Conservation (phyloP, 176 grass and related monocot species). For the Rhynchospora pubera region DNA sequence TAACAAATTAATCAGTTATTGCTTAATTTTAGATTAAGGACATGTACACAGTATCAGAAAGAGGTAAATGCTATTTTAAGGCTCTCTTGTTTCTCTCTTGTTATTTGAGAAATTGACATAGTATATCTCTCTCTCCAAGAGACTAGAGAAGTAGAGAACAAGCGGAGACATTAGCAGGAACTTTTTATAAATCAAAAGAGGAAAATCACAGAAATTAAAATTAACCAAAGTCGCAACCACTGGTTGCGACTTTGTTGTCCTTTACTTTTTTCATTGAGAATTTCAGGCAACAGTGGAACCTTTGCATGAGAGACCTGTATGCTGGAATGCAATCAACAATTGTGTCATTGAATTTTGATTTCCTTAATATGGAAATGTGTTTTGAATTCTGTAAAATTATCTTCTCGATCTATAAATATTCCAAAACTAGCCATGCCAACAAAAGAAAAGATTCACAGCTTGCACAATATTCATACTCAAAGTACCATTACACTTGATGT, state of each 20-base stretch:
- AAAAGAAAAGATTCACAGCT: neutral
- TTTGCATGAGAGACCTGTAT: neutral
- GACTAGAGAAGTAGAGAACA: too few relatives aligned
- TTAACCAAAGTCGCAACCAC: neutral
- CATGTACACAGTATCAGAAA: neutral
- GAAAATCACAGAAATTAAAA: neutral
- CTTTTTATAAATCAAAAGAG: neutral
- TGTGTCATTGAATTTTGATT: neutral
- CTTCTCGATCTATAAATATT: neutral
- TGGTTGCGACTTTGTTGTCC: neutral
- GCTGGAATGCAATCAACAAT: neutral
- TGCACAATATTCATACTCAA: slow-evolving; percentile 44
- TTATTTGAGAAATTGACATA: too few relatives aligned
- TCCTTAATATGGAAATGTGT: neutral
- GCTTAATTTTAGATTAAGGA: neutral
- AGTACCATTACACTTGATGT: slow-evolving; percentile 54
- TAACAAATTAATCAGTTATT: neutral
- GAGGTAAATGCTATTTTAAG: neutral
- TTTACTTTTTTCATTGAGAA: neutral
- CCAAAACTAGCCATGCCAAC: neutral
- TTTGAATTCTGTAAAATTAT: neutral
- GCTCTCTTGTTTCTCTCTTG: neutral
- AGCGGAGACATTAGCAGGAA: neutral
- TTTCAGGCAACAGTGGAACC: neutral
- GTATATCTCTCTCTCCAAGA: too few relatives aligned